Conservation (phyloP, 768 basidiomycete genomes). For the Podaxis sp. region DNA sequence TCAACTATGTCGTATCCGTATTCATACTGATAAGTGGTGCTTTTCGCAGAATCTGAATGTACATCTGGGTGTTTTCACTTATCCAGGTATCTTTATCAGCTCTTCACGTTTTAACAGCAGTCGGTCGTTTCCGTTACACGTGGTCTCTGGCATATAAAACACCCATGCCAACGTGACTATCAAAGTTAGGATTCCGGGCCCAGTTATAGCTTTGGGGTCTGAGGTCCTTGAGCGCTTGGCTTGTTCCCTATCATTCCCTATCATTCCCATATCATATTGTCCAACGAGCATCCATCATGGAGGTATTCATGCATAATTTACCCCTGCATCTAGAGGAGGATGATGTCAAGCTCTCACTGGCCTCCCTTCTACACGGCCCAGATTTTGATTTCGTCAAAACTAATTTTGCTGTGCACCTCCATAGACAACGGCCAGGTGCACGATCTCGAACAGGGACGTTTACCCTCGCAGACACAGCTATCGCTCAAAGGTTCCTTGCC, state of each 20-base stretch:
- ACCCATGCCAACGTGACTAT: background rate
- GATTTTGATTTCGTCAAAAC: slow-evolving; percentile 32
- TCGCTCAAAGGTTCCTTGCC: slow-evolving; percentile 33
- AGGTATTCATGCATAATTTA: slow-evolving; percentile 39
- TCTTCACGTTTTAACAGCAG: background rate
- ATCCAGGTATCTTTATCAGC: background rate
- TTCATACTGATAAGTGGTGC: background rate
- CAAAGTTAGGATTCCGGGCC: background rate
- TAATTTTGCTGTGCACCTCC: slow-evolving; percentile 56
- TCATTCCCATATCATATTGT: background rate
- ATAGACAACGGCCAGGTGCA: slow-evolving; percentile 31
- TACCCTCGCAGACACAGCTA: slow-evolving; percentile 4
- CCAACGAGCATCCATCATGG: slow-evolving; percentile 27
- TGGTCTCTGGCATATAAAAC: background rate
- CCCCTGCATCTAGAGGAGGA: slow-evolving; percentile 26
- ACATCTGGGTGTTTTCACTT: background rate
- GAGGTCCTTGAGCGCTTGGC: background rate
- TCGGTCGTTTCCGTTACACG: background rate
- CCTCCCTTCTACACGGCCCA: slow-evolving; percentile 43
- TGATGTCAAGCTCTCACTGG: slow-evolving; percentile 36
- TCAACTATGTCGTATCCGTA: background rate
- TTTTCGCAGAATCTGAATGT: background rate
- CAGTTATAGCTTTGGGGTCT: background rate
- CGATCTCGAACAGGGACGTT: slow-evolving; percentile 34
- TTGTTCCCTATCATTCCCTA: slow-evolving; percentile 8